Evolutionary conservation across 495 filamentous ascomycete genomes (phyloP).

Genomic region (Neurospora hispaniola): DNA sequence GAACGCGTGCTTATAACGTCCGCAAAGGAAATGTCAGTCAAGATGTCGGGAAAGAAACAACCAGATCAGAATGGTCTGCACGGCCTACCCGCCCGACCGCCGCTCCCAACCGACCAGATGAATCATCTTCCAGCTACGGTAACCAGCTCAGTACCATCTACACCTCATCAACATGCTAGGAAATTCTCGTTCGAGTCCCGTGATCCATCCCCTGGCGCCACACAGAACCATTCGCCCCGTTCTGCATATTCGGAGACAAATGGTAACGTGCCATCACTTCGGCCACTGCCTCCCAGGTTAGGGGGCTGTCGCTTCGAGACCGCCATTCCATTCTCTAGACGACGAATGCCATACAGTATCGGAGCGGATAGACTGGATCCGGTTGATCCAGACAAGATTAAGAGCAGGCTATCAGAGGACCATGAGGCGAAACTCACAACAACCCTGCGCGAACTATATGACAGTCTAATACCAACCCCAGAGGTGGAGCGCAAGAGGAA

Average conservation of each 20-base stretch:
- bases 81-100: slow-evolving; percentile 23
- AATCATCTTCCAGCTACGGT: slow-evolving; percentile 40
- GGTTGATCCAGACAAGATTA: slow-evolving; percentile 54
- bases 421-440: slow-evolving; percentile 69
- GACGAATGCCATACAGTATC: slow-evolving; percentile 87
- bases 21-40: slow-evolving; percentile 34
- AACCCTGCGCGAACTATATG: slow-evolving; percentile 76
- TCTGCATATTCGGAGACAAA: slow-evolving; percentile 86
- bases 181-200: slow-evolving; percentile 75
- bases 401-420: slow-evolving; percentile 52
- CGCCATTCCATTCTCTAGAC: slow-evolving; percentile 28
- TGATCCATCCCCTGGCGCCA: slow-evolving; percentile 73
- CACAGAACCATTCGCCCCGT: slow-evolving; percentile 70
- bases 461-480: slow-evolving; percentile 69
- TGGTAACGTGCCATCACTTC: slow-evolving; percentile 54
- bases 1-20: slow-evolving; percentile 45
- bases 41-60: slow-evolving; percentile 39
- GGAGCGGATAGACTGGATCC: slow-evolving; percentile 63
- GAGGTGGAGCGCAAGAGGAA: slow-evolving; percentile 66
- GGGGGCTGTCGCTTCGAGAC: slow-evolving; percentile 78
- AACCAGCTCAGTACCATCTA: slow-evolving; percentile 88
- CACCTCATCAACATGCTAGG: slow-evolving; percentile 79
- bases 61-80: slow-evolving; percentile 19
- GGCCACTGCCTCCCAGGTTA: slow-evolving; percentile 37
- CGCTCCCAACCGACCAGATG: slow-evolving; percentile 21